Conservation (phyloP, 225 moss, liverwort and hornwort genomes). For the Pseudisothecium myosuroides region DNA sequence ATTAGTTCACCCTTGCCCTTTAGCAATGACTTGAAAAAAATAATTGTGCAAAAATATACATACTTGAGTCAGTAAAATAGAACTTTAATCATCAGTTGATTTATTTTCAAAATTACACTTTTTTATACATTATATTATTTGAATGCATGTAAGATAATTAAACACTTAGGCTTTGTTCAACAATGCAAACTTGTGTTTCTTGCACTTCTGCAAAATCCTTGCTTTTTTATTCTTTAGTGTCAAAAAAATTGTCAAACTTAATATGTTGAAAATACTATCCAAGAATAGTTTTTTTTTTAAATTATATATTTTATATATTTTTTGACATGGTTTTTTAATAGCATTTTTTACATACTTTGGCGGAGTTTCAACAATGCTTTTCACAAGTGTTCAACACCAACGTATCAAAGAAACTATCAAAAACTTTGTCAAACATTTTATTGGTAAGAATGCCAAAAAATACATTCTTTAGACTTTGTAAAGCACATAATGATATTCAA, state of each 20-base stretch:
- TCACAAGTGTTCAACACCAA: fast-evolving
- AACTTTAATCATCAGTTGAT: background rate
- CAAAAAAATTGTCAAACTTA: background rate
- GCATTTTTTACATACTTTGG: background rate
- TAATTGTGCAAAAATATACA: too few species aligned
- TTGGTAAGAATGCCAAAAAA: background rate
- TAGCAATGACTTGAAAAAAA: background rate
- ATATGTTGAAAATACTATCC: background rate
- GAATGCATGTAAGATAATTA: background rate
- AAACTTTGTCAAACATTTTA: background rate
- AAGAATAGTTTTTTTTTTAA: fast-evolving
- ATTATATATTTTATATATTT: background rate
- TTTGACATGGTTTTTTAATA: too few species aligned
- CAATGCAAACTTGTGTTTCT: fast-evolving
- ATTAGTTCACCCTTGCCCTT: background rate
- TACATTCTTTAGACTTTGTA: background rate
- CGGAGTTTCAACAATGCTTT: fast-evolving
- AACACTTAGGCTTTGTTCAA: background rate
- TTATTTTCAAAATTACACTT: background rate
- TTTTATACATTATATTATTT: background rate
- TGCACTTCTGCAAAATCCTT: background rate
- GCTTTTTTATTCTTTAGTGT: background rate
- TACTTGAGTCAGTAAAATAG: background rate
- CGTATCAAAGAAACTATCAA: background rate
- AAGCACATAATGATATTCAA: background rate